Percentiles rank a stretch among this genome's conserved stretches.
Evolutionary conservation across 78 protist species (phyloP).

Genomic region (Planoprotostelium fungivorum): DNA sequence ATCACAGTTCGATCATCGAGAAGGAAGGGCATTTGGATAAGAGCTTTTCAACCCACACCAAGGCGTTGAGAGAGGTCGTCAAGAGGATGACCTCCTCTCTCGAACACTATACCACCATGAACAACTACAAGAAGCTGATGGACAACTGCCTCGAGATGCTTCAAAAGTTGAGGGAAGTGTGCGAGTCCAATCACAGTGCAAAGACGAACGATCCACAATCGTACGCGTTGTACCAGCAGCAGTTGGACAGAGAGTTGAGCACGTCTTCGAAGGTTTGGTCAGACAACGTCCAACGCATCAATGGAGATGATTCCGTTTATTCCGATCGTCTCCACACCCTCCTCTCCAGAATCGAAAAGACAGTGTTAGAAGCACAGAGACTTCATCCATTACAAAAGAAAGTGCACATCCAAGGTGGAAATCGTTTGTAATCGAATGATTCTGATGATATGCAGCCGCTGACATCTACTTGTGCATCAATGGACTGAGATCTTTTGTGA

Average conservation of each 20-base stretch:
- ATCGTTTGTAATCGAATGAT: not conserved
- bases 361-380: not conserved
- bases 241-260: not conserved
- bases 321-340: too few species aligned
- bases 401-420: not conserved
- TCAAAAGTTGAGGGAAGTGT: too few species aligned
- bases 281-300: not conserved
- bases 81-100: not conserved
- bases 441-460: not conserved
- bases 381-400: not conserved
- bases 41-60: not conserved
- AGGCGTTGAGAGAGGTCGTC: not conserved
- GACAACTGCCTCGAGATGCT: not conserved
- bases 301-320: too few species aligned
- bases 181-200: not conserved
- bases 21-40: not conserved
- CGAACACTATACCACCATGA: not conserved
- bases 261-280: not conserved
- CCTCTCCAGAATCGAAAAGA: not conserved
- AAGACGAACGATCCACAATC: not conserved
- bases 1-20: not conserved
- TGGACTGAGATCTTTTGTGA: not conserved
- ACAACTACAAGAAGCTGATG: not conserved
- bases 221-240: not conserved
- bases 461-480: not conserved